Conservation (phyloP, 768 basidiomycete genomes). For the Suillus lakei region DNA sequence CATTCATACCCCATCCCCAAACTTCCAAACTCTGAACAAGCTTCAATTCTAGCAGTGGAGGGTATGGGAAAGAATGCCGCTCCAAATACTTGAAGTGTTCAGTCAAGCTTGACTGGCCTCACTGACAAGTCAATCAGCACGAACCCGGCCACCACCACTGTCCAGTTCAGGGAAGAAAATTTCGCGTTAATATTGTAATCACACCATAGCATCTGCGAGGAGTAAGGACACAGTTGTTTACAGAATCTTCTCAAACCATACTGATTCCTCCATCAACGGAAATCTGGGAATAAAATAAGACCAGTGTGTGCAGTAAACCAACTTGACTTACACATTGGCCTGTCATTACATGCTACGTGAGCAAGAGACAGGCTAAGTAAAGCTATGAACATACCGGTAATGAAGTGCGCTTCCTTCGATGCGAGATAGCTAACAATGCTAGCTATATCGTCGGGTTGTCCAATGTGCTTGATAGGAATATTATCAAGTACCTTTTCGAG, state of each 20-base stretch:
- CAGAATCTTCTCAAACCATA: slow-evolving; percentile 2
- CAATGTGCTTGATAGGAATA: slow-evolving; percentile 22
- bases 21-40: too few relatives aligned
- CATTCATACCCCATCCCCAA: too few relatives aligned
- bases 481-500: slow-evolving; percentile 14
- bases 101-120: neutral
- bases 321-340: slow-evolving; percentile 20
- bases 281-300: slow-evolving; percentile 4
- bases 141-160: neutral
- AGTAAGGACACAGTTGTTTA: neutral
- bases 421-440: slow-evolving; percentile 39
- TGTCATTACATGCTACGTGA: neutral
- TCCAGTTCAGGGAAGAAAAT: neutral
- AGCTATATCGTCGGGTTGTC: slow-evolving; percentile 38
- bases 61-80: too few relatives aligned
- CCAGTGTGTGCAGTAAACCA: too few relatives aligned
- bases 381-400: slow-evolving; percentile 32
- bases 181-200: neutral
- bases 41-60: too few relatives aligned
- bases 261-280: slow-evolving; percentile 15
- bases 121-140: neutral
- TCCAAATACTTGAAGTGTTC: neutral
- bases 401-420: slow-evolving; percentile 37
- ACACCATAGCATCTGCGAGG: neutral
- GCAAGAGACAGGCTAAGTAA: neutral